Base-by-base conservation (phyloP, 176 grass and related monocot species). In the Coix lacrymajobi region DNA sequence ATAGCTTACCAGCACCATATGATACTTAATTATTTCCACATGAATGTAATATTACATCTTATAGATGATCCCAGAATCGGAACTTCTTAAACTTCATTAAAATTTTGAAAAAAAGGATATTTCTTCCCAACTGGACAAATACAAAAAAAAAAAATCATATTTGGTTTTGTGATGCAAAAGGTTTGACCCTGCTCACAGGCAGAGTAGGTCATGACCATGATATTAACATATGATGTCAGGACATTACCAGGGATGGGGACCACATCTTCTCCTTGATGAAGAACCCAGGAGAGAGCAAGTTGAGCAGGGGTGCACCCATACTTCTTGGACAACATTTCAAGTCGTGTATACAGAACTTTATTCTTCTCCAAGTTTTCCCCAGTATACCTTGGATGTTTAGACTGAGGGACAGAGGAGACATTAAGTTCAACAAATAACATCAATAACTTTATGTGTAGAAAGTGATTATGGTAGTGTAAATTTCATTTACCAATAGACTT, bases 321-420 rank as follows among this genome's bases (percentile, higher is more conserved):
- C 80, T 85, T 92, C 49, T 54, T 26, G 7, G 93, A 85, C 28
- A 91, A 37, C 8, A 73, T 79, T 87, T 93, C 88, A 56, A 96
- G 51, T 65, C 77, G 61, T 82, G 52, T 43, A 71, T 96, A 96
- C 5, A 96, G 17, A 85, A 83, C 26, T 90, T 88, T 93, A 49
- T 96, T 93, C 66, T 91, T 96, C 60, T 96, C 93, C 60, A 96
- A 79, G 80, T 96, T 91, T 29, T 91, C 80, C 24, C 93, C 93
- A 8, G 74, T 56, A 81, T 84, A 96, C 22, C 93, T 82, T 13
- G 90, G 88, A 93, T 87, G 83, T 81, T 43, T 90, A 57, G 79
- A 64, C 93, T 93, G 82, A 60, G 44, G n/a, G 17, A 66, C 72
- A 86, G 22, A 79, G 28, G 19, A 44, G 26, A 83, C 22, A 30